Evolutionary conservation across 129 eudicot genomes (phyloP).

Genomic region (Mikania micrantha): DNA sequence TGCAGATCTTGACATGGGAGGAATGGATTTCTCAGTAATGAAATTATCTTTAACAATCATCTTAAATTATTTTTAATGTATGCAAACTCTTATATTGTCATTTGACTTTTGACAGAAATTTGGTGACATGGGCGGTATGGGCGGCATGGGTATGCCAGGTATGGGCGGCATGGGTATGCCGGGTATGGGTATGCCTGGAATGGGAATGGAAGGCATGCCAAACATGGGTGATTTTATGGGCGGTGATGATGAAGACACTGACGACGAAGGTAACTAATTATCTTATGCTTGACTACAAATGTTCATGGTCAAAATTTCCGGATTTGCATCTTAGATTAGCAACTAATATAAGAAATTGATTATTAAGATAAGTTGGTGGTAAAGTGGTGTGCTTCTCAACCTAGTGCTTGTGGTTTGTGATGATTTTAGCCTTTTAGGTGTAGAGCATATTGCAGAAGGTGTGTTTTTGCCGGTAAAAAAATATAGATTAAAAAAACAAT

Average conservation of each 20-base stretch:
- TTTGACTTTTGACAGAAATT: constrained; percentile 38
- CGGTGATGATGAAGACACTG: constrained; percentile 53
- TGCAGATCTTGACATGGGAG: constrained; percentile 50
- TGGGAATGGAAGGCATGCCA: constrained; percentile 23
- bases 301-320: neutral
- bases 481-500: too few relatives aligned
- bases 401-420: too few relatives aligned
- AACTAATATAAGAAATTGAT: neutral
- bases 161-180: constrained; percentile 32
- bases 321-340: neutral
- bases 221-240: constrained; percentile 44
- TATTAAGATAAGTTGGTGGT: neutral
- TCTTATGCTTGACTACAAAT: neutral
- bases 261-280: constrained; percentile 47
- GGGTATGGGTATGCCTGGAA: constrained; percentile 11
- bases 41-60: neutral
- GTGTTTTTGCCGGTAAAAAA: too few relatives aligned
- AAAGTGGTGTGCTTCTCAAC: too few relatives aligned
- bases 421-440: too few relatives aligned
- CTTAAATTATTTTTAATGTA: neutral
- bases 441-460: too few relatives aligned
- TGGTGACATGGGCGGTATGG: constrained; percentile 48
- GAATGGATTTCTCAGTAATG: constrained; percentile 91
- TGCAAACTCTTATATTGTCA: neutral
- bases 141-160: constrained; percentile 6